Evolutionary conservation across 2,329 filamentous ascomycete species (phyloP).

Genomic region (Venturia oleaginea): DNA sequence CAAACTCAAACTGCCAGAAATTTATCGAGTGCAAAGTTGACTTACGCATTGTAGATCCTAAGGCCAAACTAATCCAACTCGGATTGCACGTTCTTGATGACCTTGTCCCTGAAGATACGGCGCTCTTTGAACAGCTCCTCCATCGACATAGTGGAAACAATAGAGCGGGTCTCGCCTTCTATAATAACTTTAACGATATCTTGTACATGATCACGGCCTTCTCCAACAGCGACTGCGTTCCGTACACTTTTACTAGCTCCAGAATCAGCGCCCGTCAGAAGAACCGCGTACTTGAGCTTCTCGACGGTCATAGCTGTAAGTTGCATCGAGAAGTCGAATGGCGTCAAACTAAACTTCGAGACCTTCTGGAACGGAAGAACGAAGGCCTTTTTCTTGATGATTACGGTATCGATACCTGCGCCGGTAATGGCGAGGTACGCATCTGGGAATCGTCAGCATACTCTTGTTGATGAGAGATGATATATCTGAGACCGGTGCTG

Average conservation of each 20-base stretch:
- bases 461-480: too few species aligned
- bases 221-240: conserved; percentile 31
- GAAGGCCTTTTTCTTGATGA: conserved; percentile 62
- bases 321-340: conserved; percentile 74
- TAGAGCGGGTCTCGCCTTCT: conserved; percentile 74
- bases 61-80: conserved; percentile 76
- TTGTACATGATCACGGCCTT: conserved; percentile 58
- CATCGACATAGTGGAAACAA: conserved; percentile 87
- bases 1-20: conserved; percentile 19
- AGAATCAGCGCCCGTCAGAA: conserved; percentile 57
- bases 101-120: conserved; percentile 65
- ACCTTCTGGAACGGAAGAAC: conserved; percentile 31
- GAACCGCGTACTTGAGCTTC: conserved; percentile 78
- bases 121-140: conserved; percentile 77
- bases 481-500: not conserved
- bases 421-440: conserved; percentile 78
- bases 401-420: conserved; percentile 62
- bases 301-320: conserved; percentile 84
- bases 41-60: conserved; percentile 42
- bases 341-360: conserved; percentile 49
- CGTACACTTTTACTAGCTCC: conserved; percentile 26
- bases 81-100: conserved; percentile 56
- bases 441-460: not conserved
- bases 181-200: conserved; percentile 87
- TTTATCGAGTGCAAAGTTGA: not conserved